A percentile compares a stretch with the other conserved stretches of the same genome.
These are phyloP conservation scores for Epichloe hybrida DNA, from an alignment of 2,329 filamentous ascomycete species.

Conservation along the genomic window DNA sequence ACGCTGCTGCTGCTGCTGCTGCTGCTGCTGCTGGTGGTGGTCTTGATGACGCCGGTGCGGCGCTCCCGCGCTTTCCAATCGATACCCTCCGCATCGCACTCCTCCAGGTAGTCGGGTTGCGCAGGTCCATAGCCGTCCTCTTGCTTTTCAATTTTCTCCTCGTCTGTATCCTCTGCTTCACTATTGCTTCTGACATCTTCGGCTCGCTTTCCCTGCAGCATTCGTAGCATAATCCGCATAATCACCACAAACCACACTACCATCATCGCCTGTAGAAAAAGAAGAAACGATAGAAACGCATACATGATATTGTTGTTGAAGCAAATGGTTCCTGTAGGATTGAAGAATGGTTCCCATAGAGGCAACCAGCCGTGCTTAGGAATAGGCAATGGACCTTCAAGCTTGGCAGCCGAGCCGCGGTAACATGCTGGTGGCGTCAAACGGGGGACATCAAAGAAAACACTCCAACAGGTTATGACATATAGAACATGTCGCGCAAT, in stretches of 20 bases:
- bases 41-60: not conserved
- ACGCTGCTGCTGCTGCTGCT: slow-evolving; percentile 17
- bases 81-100: not conserved
- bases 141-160: not conserved
- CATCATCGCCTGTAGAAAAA: slow-evolving; percentile 59
- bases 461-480: slow-evolving; percentile 66
- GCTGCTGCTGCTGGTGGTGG: not conserved
- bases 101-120: not conserved
- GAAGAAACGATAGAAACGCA: slow-evolving; percentile 62
- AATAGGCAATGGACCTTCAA: slow-evolving; percentile 39
- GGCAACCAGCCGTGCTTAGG: slow-evolving; percentile 41
- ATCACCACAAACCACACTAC: not conserved
- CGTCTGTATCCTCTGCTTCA: not conserved
- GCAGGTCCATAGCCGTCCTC: not conserved
- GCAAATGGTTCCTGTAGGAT: slow-evolving; percentile 63
- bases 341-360: slow-evolving; percentile 59
- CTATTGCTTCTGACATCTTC: not conserved
- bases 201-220: not conserved
- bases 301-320: slow-evolving; percentile 63
- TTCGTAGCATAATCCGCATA: not conserved
- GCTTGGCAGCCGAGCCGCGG: slow-evolving; percentile 38
- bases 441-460: slow-evolving; percentile 51
- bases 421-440: slow-evolving; percentile 62
- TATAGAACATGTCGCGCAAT: slow-evolving; percentile 72
- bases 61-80: not conserved